Evolutionary conservation across 2,329 filamentous ascomycete genomes (phyloP), one percentile per base, ranked within the genome.

Genomic region (Colletotrichum incanum): DNA sequence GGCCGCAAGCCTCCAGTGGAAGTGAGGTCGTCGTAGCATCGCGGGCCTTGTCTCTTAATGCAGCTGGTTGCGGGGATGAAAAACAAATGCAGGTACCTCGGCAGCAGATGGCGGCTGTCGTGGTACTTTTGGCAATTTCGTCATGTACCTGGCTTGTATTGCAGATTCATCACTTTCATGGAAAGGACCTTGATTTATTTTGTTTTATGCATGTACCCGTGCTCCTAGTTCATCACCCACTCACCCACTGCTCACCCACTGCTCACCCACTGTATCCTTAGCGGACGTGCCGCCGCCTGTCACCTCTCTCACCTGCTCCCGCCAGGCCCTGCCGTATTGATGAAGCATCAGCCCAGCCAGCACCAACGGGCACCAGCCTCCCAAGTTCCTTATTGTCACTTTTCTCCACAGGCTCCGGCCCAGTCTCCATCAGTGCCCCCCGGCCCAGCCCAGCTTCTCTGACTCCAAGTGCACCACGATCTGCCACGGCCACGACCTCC

Each of bases 391-490:
- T 20, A 37, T 55, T 55, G 41, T 23, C 43, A 37, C 45, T 47
- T 49, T 60, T 49, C 59, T 62, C 59, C 59, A 62, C 59, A 49
- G 31, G 20, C 52, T 37, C 59, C 59, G 43, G 43, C 52, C 43
- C 28, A 59, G 28, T 49, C 28, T 59, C 61, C 18, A 55, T 61
- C 41, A 49, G 31, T n/a, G 28, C 20, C 41, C 43, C 59, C 20
- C 14, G 41, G 59, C 55, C 37, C 55, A 61, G 31, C 55, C 37
- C 55, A 59, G 55, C 59, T 62, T 49, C 43, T 62, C 59, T 43
- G 59, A 47, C 45, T 50, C 45, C 59, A 37, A 49, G n/a, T 62
- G 59, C 59, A 59, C 28, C 43, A 62, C 52, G 52, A 55, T 55
- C 52, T 3, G 31, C 23, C 59, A 49, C 59, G 43, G 59, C 43